Base-by-base conservation (phyloP, 495 filamentous ascomycete species). In the Neurospora terricola region DNA sequence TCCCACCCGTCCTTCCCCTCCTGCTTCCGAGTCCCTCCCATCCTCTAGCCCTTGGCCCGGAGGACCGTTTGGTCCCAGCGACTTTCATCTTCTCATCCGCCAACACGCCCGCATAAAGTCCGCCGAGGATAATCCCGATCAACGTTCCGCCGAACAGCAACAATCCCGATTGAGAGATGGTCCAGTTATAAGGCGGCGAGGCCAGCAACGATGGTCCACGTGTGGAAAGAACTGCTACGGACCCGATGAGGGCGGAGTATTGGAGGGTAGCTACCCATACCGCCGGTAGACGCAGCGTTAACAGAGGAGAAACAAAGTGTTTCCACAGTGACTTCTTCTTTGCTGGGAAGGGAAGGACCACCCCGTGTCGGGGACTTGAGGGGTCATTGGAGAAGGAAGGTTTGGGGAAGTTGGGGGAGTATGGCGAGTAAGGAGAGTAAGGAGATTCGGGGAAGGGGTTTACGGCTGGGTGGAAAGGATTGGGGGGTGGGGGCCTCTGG, bases 191-290 rank as follows among this genome's bases (percentile, higher is more conserved):
- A 0, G 80, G 80, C 0, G 74, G 72, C 2, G 39, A 16, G 16
- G 36, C 43, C 1, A 81, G 75, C 8, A 81, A 11, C 30, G 77
- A 70, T 0, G 80, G 79, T 0, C 80, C 80, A 1, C 80, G 70
- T 1, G 76, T 76, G 10, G 80, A 80, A 0, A 81, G 77, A 18
- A 78, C 78, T 0, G 76, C 76, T 1, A 73, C 72, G 11, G 48
- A 71, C 4, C 78, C 80, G 2, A 81, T 77, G 0, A 81, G 74
- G 0, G 75, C 74, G 30, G 76, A 78, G 70, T 78, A 81, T 37
- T 81, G 80, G 4, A 77, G 34, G 71, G 76, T 78, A 18, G 77
- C 76, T 4, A 81, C 48, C 79, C 79, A 80, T 2, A 75, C 74
- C 0, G 72, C 71, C 0, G 78, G 79, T 0, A 81, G 73, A 3